Conservation (phyloP, 306 rosid species). For the Coriaria nepalensis region DNA sequence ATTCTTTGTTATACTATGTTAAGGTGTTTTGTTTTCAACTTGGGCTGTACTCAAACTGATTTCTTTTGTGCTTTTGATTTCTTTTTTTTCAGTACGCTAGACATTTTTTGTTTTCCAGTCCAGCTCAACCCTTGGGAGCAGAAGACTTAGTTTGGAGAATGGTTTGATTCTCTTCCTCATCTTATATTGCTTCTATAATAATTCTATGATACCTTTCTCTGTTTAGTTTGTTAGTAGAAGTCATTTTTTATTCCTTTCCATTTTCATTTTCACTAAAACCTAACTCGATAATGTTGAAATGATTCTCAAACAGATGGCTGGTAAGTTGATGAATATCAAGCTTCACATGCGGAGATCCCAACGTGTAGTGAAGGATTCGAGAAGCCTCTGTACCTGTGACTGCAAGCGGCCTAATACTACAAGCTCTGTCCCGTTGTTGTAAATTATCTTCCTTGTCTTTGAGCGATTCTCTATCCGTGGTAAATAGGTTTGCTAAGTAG, state of each 20-base stretch:
- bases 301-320: conserved; percentile 48
- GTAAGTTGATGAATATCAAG: conserved; percentile 75
- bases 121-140: conserved; percentile 91
- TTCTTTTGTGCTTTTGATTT: conserved; percentile 3
- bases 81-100: conserved; percentile 51
- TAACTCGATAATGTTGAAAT: neutral
- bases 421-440: conserved; percentile 13
- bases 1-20: too few species aligned
- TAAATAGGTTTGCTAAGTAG: too few species aligned
- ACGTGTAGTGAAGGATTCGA: conserved; percentile 75
- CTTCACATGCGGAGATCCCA: conserved; percentile 75
- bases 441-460: neutral
- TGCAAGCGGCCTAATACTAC: conserved; percentile 52
- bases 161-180: conserved; percentile 35
- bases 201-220: neutral
- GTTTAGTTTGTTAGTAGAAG: neutral
- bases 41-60: conserved; percentile 6
- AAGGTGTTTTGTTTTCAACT: neutral
- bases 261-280: neutral
- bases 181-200: neutral
- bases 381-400: conserved; percentile 63
- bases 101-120: conserved; percentile 78
- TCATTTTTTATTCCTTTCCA: neutral
- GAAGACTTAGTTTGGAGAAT: conserved; percentile 96
- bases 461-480: too few species aligned